Evolutionary conservation across 2,329 filamentous ascomycete species (phyloP).

Genomic region (Epichloe festucae): DNA sequence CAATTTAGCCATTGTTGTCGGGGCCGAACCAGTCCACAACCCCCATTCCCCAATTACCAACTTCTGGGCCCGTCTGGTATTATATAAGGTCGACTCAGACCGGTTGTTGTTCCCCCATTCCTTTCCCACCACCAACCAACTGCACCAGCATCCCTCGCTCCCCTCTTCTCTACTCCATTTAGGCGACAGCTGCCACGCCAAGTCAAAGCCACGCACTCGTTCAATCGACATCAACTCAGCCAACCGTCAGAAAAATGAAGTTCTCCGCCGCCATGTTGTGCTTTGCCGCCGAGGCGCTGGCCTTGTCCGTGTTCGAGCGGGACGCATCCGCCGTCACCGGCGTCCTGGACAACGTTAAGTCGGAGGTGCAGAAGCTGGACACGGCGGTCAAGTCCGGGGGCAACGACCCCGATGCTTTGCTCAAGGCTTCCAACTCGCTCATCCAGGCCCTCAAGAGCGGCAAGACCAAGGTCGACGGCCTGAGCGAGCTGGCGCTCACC

Average conservation of each 20-base stretch:
- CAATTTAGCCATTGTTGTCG: no score
- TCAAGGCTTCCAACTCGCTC: slow-evolving; percentile 10
- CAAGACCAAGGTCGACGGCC: slow-evolving; percentile 7
- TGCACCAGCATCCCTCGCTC: no score
- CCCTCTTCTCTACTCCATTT: not conserved
- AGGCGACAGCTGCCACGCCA: not conserved
- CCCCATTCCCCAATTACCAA: no score
- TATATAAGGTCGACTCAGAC: not conserved
- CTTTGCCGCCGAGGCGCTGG: not conserved
- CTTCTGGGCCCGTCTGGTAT: no score
- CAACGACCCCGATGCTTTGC: slow-evolving; percentile 9
- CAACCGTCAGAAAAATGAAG: not conserved
- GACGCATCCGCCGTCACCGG: slow-evolving; percentile 6
- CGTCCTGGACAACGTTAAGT: slow-evolving; percentile 6
- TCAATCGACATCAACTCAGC: not conserved
- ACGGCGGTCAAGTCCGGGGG: slow-evolving; percentile 12
- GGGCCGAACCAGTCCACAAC: no score
- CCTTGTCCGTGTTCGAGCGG: not conserved
- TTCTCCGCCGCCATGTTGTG: not conserved
- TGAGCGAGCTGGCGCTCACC: slow-evolving; percentile 3
- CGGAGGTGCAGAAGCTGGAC: slow-evolving; percentile 9
- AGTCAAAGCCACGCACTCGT: not conserved
- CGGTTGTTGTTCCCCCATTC: no score
- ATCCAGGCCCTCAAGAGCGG: slow-evolving; percentile 9
- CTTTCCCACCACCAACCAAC: no score